These are phyloP conservation scores for Paxillus involutus DNA, from an alignment of 768 basidiomycete genomes.

Conservation along the genomic window DNA sequence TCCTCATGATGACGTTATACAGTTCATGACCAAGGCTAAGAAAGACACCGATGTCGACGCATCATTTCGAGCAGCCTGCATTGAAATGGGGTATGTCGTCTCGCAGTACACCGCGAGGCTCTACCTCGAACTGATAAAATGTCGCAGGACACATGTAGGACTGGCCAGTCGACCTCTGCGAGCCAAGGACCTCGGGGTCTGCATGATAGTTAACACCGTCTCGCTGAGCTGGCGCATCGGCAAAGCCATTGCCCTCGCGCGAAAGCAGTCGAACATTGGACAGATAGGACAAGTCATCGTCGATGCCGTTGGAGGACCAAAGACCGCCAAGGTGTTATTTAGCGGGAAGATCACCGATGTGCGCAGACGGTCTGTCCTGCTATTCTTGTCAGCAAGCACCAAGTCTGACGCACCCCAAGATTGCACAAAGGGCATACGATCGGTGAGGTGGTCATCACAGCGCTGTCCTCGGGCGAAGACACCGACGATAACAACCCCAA, in stretches of 20 bases:
- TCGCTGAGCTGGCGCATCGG: conserved; percentile 67
- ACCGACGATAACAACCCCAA: conserved; percentile 22
- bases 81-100: conserved; percentile 46
- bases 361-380: conserved; percentile 28
- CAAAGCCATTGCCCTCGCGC: conserved; percentile 51
- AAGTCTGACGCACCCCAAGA: conserved; percentile 6
- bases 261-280: conserved; percentile 45
- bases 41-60: conserved; percentile 44
- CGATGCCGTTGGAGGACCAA: conserved; percentile 34
- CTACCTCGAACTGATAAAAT: neutral
- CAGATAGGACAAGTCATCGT: conserved; percentile 35
- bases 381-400: neutral
- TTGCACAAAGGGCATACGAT: conserved; percentile 41
- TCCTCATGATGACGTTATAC: conserved; percentile 6
- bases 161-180: conserved; percentile 41
- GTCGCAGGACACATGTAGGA: conserved; percentile 42
- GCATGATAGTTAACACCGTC: conserved; percentile 50
- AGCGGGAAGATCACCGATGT: conserved; percentile 61
- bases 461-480: conserved; percentile 28
- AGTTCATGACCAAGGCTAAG: conserved; percentile 45
- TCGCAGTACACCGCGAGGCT: no score
- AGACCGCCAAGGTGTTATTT: conserved; percentile 46
- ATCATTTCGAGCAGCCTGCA: conserved; percentile 45
- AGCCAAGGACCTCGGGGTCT: conserved; percentile 34
- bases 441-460: conserved; percentile 35